A percentile compares a stretch with the other conserved stretches of the same genome.
Conservation (phyloP, 2,329 filamentous ascomycete genomes). For the Neonectria magnoliae region DNA sequence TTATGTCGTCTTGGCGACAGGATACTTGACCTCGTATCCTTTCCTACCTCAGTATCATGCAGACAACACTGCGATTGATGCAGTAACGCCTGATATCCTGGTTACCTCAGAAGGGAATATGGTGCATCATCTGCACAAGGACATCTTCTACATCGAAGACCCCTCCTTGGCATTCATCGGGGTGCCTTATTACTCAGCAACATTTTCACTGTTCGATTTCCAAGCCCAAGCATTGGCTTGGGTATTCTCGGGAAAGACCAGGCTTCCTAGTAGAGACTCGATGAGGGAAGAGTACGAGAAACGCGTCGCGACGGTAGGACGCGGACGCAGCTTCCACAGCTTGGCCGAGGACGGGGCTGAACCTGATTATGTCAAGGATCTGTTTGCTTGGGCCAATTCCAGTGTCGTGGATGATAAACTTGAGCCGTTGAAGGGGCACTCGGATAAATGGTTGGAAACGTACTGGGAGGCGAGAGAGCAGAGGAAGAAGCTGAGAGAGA, state of each 20-base stretch:
- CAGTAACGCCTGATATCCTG: conserved; percentile 63
- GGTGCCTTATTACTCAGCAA: conserved; percentile 72
- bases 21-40: conserved; percentile 74
- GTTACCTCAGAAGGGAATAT: conserved; percentile 71
- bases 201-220: conserved; percentile 76
- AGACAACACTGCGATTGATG: conserved; percentile 48
- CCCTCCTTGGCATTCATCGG: conserved; percentile 72
- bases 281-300: conserved; percentile 38
- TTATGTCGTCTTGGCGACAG: conserved; percentile 71
- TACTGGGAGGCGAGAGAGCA: conserved; percentile 28
- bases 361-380: conserved; percentile 35
- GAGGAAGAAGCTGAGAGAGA: conserved; percentile 22
- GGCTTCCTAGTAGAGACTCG: not conserved
- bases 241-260: conserved; percentile 61
- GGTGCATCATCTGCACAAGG: conserved; percentile 74
- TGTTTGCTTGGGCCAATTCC: conserved; percentile 37
- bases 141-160: conserved; percentile 77
- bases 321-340: conserved; percentile 41
- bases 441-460: conserved; percentile 29
- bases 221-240: conserved; percentile 71
- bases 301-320: conserved; percentile 28
- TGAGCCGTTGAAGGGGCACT: conserved; percentile 25
- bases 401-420: conserved; percentile 9
- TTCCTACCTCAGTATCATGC: conserved; percentile 65
- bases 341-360: conserved; percentile 35